phyloP scores from a whole-genome alignment of 2,329 filamentous ascomycete genomes.

The Colletotrichum sp. region DNA sequence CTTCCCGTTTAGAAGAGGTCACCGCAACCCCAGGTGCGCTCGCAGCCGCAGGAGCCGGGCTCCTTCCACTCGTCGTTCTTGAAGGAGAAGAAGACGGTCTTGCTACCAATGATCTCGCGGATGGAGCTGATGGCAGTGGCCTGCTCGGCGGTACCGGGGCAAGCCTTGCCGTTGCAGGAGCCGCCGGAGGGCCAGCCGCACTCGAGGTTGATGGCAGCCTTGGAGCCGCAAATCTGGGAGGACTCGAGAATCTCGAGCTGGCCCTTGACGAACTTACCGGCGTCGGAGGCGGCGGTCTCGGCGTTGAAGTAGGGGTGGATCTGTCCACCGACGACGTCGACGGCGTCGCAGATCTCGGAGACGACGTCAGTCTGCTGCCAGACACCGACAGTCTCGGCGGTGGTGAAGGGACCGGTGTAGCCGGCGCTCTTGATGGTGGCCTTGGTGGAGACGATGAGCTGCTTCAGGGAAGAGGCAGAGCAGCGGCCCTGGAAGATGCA shows the following conservation, averaged over 20 bases:
- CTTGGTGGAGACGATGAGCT: constrained; percentile 74
- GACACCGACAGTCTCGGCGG: constrained; percentile 82
- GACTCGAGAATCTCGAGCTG: constrained; percentile 75
- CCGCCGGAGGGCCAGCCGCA: constrained; percentile 85
- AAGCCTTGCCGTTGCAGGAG: constrained; percentile 71
- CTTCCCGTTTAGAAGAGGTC: constrained; percentile 44
- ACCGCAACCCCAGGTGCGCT: constrained; percentile 80
- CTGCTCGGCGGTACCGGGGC: constrained; percentile 73
- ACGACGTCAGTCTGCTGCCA: constrained; percentile 70
- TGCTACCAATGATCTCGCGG: constrained; percentile 65
- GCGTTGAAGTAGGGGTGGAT: constrained; percentile 95
- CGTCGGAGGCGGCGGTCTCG: constrained; percentile 62
- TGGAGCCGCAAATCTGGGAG: constrained; percentile 67
- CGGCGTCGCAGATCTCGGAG: constrained; percentile 67
- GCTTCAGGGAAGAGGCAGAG: constrained; percentile 66
- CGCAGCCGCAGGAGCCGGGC: constrained; percentile 70
- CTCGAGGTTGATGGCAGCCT: constrained; percentile 83
- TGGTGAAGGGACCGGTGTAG: constrained; percentile 80
- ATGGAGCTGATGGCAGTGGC: constrained; percentile 74
- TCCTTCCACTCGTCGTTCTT: constrained; percentile 84
- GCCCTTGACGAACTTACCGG: constrained; percentile 76
- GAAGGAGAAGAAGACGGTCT: constrained; percentile 83
- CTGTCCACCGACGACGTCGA: constrained; percentile 86
- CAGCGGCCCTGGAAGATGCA: constrained; percentile 78
- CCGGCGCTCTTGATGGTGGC: constrained; percentile 64